Evolutionary conservation across 2,329 filamentous ascomycete species (phyloP).

Genomic region (Pezicula rhizophila): DNA sequence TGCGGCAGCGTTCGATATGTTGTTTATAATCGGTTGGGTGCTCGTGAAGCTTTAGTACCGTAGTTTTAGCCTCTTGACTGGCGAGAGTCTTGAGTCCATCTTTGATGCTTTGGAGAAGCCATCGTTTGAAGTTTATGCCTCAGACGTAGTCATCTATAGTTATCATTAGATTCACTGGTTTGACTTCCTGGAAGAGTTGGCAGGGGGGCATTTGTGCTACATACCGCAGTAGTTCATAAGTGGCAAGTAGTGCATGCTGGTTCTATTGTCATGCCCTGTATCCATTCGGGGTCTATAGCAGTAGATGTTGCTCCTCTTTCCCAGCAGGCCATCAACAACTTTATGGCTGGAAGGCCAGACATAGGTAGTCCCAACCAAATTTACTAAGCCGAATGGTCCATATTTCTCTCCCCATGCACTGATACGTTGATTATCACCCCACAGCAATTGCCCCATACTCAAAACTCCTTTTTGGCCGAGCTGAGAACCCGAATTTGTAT

Average conservation of each 20-base stretch:
- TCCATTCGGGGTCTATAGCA: slow-evolving; percentile 7
- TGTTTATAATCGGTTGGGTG: slow-evolving; percentile 3
- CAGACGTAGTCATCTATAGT: no score
- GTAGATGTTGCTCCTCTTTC: not conserved
- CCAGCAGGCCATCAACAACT: no score
- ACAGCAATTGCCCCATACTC: no score
- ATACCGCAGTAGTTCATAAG: slow-evolving; percentile 7
- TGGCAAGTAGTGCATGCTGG: slow-evolving; percentile 8
- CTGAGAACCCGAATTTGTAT: no score
- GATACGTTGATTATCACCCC: no score
- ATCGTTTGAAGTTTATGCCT: no score
- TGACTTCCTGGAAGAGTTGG: not conserved
- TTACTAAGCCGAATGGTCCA: no score
- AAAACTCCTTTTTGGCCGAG: no score
- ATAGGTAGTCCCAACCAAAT: no score
- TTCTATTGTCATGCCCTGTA: slow-evolving; percentile 6
- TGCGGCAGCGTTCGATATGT: slow-evolving; percentile 7
- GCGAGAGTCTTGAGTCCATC: slow-evolving; percentile 7
- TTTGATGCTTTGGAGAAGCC: slow-evolving; percentile 5
- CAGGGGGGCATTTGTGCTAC: not conserved
- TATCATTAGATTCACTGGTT: not conserved
- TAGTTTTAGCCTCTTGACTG: slow-evolving; percentile 5
- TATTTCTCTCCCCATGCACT: no score
- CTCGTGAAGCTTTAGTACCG: slow-evolving; percentile 4
- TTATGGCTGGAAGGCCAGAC: no score